Base-by-base conservation (phyloP, 306 rosid species). In the Sechiopsis laciniata region DNA sequence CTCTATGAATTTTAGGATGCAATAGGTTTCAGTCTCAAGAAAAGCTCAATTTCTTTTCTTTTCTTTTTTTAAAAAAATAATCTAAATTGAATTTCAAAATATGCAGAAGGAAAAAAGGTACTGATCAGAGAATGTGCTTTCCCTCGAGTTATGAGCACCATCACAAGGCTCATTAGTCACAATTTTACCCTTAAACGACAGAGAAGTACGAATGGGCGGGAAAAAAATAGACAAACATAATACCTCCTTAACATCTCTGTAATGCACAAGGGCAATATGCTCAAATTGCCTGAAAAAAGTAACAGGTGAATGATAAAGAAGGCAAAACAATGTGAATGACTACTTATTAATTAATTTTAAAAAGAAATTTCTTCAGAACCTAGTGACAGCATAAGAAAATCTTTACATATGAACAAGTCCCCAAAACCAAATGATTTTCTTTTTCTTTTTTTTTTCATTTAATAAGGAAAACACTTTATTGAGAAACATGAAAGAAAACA, bases 231-330 rank as follows among this genome's bases (percentile, higher is more conserved):
- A 59, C 37, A 26, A 42, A 63, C 53, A 76, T n/a, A 46, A 20
- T 74, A 89, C 96, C 90, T 85, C 92, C 73, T 78, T 85, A 71
- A 84, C 82, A 52, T 88, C 82, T 74, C 90, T 84, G 80, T 89
- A 89, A 78, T 89, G 96, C 55, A 89, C 92, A 73, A 89, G 92
- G 75, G 85, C 96, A 81, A 89, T 87, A 84, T 87, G 87, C 80
- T 89, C 86, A 55, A 87, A 81, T 56, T 63, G 77, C 85, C 96
- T 89, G 96, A 76, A 89, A 75, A 45, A 48, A 53, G 57, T 14
- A 26, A 29, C 55, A 54, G 21, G 62, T 45, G 59, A 20, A n/a
- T 2, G 20, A 61, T 40, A 66, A 42, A 66, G 55, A 66, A 66
- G 72, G 22, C 24, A 66, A 66, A 11, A 66, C 13, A 20, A 42